Evolutionary conservation across 2,329 filamentous ascomycete genomes (phyloP), one percentile per base, ranked within the genome.

Genomic region (Penicillium occitanis): DNA sequence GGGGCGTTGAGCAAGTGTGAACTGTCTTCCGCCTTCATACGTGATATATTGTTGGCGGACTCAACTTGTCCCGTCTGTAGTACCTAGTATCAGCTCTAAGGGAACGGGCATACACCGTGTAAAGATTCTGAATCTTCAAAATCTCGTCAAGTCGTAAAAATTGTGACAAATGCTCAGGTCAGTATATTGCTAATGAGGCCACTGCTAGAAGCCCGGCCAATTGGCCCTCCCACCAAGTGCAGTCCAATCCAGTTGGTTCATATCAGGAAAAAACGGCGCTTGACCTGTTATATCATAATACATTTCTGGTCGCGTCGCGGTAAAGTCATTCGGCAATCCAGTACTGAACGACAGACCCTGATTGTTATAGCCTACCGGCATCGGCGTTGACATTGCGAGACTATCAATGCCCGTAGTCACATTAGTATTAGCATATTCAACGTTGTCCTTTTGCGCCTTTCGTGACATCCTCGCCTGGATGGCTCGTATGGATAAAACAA

Each of bases 401-500:
- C 19, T n/a, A 48, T 46, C 28, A n/a, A 57, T 19, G 7, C 19
- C 53, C 13, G 30, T 46, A 11, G 51, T 28, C 37, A 58, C 22
- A 30, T 58, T 37, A 28, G 37, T 58, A 25, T n/a, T 13, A 30
- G 40, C 11, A 25, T 25, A 40, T 11, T 58, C 53, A 17, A 22
- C 28, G 8, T 25, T 19, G 5, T 37, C 40, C 5, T 46, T 35
- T 30, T 17, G 51, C n/a, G 22, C 62, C 22, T 19, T 19, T n/a
- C 28, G 46, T 46, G 46, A 30, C 44, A 61, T 69, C 30, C 72
- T 65, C 5, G 64, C 50, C 28, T 74, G n/a, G 30, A 61, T 70
- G 2, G 70, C 57, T 69, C 65, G 73, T n/a, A 79, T 71, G 13
- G 63, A 64, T 6, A 61, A 66, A 17, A 80, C 73, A 61, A 80